Base-by-base conservation (phyloP, 768 basidiomycete genomes). In the Suillus americanus region DNA sequence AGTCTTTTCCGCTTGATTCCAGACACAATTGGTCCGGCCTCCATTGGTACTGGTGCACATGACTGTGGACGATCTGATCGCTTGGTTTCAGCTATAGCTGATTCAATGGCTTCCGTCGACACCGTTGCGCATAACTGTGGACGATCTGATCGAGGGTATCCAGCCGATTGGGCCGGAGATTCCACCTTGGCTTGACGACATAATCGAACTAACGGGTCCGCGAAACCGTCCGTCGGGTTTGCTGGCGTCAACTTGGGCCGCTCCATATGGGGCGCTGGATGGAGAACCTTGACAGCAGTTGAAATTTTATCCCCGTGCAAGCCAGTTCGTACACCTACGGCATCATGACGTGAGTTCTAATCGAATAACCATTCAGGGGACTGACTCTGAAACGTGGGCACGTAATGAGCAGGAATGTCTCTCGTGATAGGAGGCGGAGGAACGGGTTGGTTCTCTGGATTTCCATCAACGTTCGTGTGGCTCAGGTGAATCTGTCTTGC, bases 1-100 rank as follows among this genome's bases (percentile, higher is more conserved):
- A 89, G 75, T 51, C 87, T 79, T 64, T 87, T 79, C 63, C 87
- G 80, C 69, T 89, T 89, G 20, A 73, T 73, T 37, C 81, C 82
- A 56, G 64, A 62, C 28, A 41, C 33, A 59, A 16, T 28, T 28
- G 56, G 25, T 40, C 10, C 16, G 25, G 18, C 25, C 14, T 59
- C 57, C 25, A 3, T 8, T 30, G 25, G 7, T 10, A 41, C 16
- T 14, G n/a, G 30, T 10, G 35, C 14, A 56, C 7, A 16, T 38
- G 16, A 40, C 56, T 57, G 56, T 18, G 18, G 16, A 28, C 25
- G 37, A 60, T n/a, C 45, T 23, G 61, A 61, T 54, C 30, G 30
- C 30, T 33, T 54, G 53, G 30, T 54, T 54, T 33, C 5, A 12
- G 18, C 18, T 30, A 30, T 12, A 53, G 51, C 28, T 33, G 18